Base-by-base conservation (phyloP, 2,329 filamentous ascomycete genomes). In the Fusarium nelsonii region DNA sequence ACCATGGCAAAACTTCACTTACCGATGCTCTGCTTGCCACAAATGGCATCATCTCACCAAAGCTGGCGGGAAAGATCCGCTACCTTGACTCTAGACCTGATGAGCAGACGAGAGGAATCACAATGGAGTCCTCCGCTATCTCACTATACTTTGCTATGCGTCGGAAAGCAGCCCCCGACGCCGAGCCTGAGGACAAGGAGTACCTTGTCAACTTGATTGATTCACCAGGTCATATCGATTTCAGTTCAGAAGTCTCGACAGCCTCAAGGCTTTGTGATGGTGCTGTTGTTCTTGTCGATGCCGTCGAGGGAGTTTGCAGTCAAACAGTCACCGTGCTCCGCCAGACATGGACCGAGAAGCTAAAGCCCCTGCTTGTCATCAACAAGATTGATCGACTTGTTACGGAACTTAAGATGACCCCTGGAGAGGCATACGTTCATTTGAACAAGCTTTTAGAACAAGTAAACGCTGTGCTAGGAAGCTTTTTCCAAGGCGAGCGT, bases 51-150 rank as follows among this genome's bases (percentile, higher is more conserved):
- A 99, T 99, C 77, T 98, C 96, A 32, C 93, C 95, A 58, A 98
- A 98, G 79, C 86, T 98, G 76, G 96, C 96, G 58, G 96, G 96
- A 79, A 98, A 98, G 85, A 97, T 99, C 80, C 91, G 96, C 71
- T 99, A 98, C 77, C 89, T 99, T 62, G 96, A 99, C 82, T 98
- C 96, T 23, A 87, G 96, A 43, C 95, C 95, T 2, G 96, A 99
- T 80, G 96, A 99, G 80, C 96, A 99, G 81, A 87, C 92, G 16
- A 91, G 96, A 70, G 96, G 96, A 58, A 99, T 99, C 77, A 99
- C 96, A n/a, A 99, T 99, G 96, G 96, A 99, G 80, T 98, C 96
- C 0, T 98, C 95, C 8, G 96, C 96, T 66, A 99, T 99, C 69
- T 98, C 96, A 1, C 85, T 99, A 34, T 97, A 92, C 81, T 99